These are phyloP conservation scores for Bocquillonia castaneifolia DNA, from an alignment of 441 rosid genomes.

Conservation along the genomic window DNA sequence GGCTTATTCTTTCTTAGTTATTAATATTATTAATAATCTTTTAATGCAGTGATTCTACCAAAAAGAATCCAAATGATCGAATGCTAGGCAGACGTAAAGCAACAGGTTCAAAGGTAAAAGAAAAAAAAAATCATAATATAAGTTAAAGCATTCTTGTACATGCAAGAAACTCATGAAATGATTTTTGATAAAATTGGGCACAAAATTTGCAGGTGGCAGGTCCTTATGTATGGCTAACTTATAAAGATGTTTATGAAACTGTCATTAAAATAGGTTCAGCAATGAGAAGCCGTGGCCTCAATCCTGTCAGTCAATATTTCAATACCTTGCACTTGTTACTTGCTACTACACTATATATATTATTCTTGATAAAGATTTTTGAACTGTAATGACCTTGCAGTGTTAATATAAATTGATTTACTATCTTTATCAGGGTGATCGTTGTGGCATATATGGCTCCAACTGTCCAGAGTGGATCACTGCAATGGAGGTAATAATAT, in stretches of 20 bases:
- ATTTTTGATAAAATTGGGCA: neutral
- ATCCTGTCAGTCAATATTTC: slow-evolving; percentile 45
- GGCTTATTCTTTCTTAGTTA: neutral
- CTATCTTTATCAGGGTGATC: slow-evolving; percentile 46
- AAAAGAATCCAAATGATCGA: slow-evolving; percentile 41
- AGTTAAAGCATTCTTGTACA: neutral
- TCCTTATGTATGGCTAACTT: slow-evolving; percentile 75
- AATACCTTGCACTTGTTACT: neutral
- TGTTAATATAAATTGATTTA: neutral
- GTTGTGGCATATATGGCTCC: slow-evolving; percentile 80
- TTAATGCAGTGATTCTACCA: slow-evolving; percentile 43
- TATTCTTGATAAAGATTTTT: neutral
- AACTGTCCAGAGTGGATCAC: slow-evolving; percentile 81
- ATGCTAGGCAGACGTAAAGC: slow-evolving; percentile 68
- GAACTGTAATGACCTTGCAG: neutral
- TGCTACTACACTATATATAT: too few species aligned
- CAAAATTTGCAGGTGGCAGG: slow-evolving; percentile 47
- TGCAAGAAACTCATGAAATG: neutral
- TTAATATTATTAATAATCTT: too few species aligned
- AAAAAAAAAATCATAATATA: neutral
- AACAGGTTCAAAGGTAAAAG: slow-evolving; percentile 63
- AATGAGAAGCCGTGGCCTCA: slow-evolving; percentile 54
- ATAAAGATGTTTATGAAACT: slow-evolving; percentile 60
- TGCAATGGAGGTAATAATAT: slow-evolving; percentile 62
- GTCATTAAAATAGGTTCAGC: slow-evolving; percentile 65